Evolutionary conservation across 768 basidiomycete species (phyloP).

Genomic region (Hirschioporus abietinus): DNA sequence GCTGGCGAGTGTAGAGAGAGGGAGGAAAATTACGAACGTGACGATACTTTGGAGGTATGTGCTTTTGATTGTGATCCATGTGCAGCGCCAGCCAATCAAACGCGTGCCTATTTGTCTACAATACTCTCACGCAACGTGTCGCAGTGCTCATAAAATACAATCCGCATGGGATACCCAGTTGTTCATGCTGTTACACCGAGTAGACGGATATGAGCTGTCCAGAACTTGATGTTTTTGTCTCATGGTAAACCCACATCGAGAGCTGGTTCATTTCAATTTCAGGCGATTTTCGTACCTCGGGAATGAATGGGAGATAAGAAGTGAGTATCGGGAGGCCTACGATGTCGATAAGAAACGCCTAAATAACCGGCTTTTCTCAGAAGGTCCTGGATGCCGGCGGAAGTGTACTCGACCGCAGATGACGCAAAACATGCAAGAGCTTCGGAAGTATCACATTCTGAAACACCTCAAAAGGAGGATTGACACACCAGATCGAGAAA

Average conservation of each 20-base stretch:
- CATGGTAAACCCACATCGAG: no score
- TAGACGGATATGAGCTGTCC: no score
- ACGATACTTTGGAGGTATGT: neutral
- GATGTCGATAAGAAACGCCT: no score
- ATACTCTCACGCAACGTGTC: neutral
- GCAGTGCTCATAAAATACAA: neutral
- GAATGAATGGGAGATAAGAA: no score
- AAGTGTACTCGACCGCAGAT: neutral
- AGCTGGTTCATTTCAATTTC: no score
- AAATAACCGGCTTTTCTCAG: no score
- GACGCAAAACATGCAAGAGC: neutral
- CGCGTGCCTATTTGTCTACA: neutral
- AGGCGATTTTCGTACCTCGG: no score
- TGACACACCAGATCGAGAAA: neutral
- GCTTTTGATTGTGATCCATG: neutral
- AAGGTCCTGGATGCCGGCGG: neutral
- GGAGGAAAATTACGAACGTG: neutral
- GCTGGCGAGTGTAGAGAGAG: constrained; percentile 3
- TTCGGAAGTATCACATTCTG: neutral
- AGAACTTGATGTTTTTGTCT: no score
- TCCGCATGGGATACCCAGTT: neutral
- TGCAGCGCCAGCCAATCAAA: neutral
- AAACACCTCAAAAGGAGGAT: neutral
- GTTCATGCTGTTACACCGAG: no score
- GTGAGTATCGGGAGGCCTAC: no score